Base-by-base conservation (phyloP, 768 basidiomycete species). In the Trametes elegans region DNA sequence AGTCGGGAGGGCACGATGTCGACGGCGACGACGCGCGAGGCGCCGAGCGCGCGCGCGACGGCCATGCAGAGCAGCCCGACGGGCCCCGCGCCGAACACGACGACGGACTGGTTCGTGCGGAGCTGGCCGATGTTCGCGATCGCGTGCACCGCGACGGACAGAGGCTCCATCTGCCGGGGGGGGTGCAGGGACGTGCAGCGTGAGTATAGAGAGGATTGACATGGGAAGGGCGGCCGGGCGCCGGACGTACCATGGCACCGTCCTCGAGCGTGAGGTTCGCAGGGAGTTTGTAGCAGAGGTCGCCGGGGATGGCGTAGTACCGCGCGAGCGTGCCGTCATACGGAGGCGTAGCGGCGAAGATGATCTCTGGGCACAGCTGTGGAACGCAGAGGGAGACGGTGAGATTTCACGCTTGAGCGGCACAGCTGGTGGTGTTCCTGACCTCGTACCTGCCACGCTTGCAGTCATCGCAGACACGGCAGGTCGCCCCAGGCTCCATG, bases 281-380 rank as follows among this genome's bases (percentile, higher is more conserved):
- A 2, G 93, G 93, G 11, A 98, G 82, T 34, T 75, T 78, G 70
- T 92, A 93, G 49, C 85, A 87, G 21, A 97, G 79, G 69, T 97
- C 90, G 23, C 84, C 84, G 14, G 94, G 92, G 52, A 96, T 76
- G 49, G 79, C 82, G 72, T 96, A 98, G 76, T 88, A 96, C 40
- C 92, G 81, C 42, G 79, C 79, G 19, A 97, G 82, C 13, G 95
- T 98, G 49, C 95, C 95, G 64, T 96, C 89, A 65, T 88, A 83
- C 1, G 96, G 96, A 49, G 95, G 96, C 13, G 95, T 96, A 2
- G 95, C 94, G 16, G 94, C 93, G 63, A 95, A 95, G 46, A 81
- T 75, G 68, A 96, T 88, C 51, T 93, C 78, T 1, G 88, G 81
- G 72, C 94, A 96, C 54, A 96, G 80, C 90, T 92, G 59, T 39